A percentile compares a stretch with the other conserved stretches of the same genome.
Conservation (phyloP, 768 basidiomycete genomes). For the Podaxis rugospora region DNA sequence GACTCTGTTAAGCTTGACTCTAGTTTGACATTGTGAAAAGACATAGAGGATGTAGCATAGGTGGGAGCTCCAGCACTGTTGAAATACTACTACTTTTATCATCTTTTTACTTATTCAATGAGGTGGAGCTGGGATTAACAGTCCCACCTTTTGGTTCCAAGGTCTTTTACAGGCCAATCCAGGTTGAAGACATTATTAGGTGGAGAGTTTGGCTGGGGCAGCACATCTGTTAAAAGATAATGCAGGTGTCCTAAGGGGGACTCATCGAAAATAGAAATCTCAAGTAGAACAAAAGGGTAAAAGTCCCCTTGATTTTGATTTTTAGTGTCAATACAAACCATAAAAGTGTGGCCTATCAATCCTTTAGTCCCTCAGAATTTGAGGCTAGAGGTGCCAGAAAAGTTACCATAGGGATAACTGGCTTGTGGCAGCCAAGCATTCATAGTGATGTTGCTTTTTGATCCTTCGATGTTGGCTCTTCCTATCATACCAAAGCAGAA, state of each 20-base stretch:
- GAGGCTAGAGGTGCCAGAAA: conserved; percentile 80
- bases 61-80: conserved; percentile 74
- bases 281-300: conserved; percentile 78
- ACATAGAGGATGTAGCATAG: conserved; percentile 80
- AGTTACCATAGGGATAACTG: conserved; percentile 78
- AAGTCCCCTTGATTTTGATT: conserved; percentile 79
- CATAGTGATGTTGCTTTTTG: conserved; percentile 82
- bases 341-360: conserved; percentile 83
- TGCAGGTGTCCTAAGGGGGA: conserved; percentile 77
- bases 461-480: conserved; percentile 81
- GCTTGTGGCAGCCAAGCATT: conserved; percentile 81
- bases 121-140: conserved; percentile 66
- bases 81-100: conserved; percentile 83
- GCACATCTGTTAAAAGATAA: conserved; percentile 80
- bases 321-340: conserved; percentile 79
- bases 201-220: conserved; percentile 81
- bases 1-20: conserved; percentile 85
- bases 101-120: conserved; percentile 79
- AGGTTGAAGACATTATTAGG: conserved; percentile 75
- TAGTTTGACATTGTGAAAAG: conserved; percentile 84
- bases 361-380: conserved; percentile 77
- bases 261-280: conserved; percentile 80
- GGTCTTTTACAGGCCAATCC: conserved; percentile 64
- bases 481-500: conserved; percentile 80
- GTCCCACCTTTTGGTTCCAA: conserved; percentile 68